Base-by-base conservation (phyloP, 2,329 filamentous ascomycete species). In the Cladophialophora yegresii region DNA sequence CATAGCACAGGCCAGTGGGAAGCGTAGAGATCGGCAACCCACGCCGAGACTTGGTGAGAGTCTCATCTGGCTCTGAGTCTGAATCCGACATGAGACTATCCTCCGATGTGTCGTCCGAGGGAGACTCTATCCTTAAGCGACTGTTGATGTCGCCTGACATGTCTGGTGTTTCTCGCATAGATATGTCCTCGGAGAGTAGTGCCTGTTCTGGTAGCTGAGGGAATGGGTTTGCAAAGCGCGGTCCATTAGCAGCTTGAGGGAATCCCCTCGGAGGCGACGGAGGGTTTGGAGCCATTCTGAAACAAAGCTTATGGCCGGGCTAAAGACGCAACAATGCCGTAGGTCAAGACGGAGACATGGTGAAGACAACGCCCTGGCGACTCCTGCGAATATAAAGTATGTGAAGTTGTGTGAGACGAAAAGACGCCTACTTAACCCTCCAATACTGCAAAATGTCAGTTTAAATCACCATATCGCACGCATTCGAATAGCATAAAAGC, bases 1-100 rank as follows among this genome's bases (percentile, higher is more conserved):
- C 95, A 75, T 98, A 99, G 70, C 91, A 93, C 66, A 89, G 87
- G 3, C 91, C 91, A 0, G 90, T 93, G 0, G 89, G 85, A 1
- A 91, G 80, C 28, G 85, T 77, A 1, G 77, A 74, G 28, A 77
- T 66, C 1, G 79, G 76, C n/a, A 81, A 73, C 9, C 77, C 77
- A 77, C 80, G 62, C 78, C 77, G 73, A 7, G 68, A 67, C 7
- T 58, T 54, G 4, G 51, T 70, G 67, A 49, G 67, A 59, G 32
- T 75, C 5, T 77, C 75, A n/a, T 77, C 78, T 1, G 22, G 58
- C 50, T 73, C 71, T 13, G 65, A 65, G 33, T 64, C 62, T 20
- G 62, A 65, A 47, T 69, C 67, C 28, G 67, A 65, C 20, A 63
- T 23, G 8, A 69, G 49, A 57, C 65, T 67, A 47, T 67, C 63